Conservation (phyloP, 768 basidiomycete species). For the Pleurotus eryngii region DNA sequence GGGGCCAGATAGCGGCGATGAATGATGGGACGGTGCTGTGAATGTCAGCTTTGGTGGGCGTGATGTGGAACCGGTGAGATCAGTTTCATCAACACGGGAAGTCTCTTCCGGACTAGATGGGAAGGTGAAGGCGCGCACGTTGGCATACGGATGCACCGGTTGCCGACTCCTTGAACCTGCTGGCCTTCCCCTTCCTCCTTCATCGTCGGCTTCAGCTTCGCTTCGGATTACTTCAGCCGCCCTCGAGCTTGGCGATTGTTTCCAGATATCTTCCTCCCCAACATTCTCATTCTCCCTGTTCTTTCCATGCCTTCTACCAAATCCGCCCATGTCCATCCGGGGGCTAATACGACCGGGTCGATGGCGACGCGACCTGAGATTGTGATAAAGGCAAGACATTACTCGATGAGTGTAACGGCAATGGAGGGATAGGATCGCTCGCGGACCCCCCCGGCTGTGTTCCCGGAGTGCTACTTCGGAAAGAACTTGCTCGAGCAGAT, state of each 20-base stretch:
- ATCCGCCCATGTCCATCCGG: neutral
- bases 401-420: conserved; percentile 41
- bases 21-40: conserved; percentile 6
- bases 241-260: too few relatives aligned
- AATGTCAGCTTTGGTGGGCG: conserved; percentile 6
- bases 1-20: neutral
- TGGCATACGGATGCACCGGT: conserved; percentile 8
- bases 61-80: neutral
- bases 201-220: neutral
- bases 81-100: neutral
- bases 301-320: neutral
- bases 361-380: neutral
- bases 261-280: neutral
- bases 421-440: conserved; percentile 13
- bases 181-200: neutral
- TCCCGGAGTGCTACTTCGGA: neutral
- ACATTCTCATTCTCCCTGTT: neutral
- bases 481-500: neutral
- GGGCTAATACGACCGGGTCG: neutral
- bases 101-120: neutral
- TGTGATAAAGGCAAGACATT: conserved; percentile 29
- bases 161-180: neutral
- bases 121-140: conserved; percentile 1
- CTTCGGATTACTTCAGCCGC: neutral
- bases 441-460: neutral